Conservation (phyloP, 805 yeast species). For the Hanseniaspora thailandica region DNA sequence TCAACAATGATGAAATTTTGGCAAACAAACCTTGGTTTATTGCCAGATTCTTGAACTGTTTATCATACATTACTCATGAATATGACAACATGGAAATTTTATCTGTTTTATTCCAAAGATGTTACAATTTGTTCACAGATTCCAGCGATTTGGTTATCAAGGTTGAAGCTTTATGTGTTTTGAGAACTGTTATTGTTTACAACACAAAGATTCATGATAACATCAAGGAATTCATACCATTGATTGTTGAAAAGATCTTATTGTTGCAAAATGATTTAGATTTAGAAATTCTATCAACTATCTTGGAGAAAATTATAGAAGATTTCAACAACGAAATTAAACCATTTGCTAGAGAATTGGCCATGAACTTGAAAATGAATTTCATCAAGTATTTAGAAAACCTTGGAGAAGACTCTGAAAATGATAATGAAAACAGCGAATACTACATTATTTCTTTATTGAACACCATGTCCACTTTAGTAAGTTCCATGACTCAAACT, state of each 20-base stretch:
- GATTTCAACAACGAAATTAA: constrained; percentile 74
- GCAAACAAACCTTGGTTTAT: constrained; percentile 42
- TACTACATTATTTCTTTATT: constrained; percentile 56
- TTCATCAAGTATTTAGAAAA: constrained; percentile 35
- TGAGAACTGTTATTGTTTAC: constrained; percentile 65
- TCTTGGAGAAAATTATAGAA: constrained; percentile 94
- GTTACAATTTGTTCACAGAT: constrained; percentile 30
- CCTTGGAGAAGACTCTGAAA: constrained; percentile 24
- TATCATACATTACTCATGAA: constrained; percentile 31
- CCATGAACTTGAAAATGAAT: constrained; percentile 48
- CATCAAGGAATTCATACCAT: constrained; percentile 59
- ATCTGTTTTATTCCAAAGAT: constrained; percentile 33
- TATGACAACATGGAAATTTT: constrained; percentile 31
- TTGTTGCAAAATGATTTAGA: constrained; percentile 70
- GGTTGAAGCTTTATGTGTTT: constrained; percentile 77
- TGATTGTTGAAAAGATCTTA: constrained; percentile 68
- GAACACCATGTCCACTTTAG: constrained; percentile 63
- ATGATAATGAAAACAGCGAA: constrained; percentile 48
- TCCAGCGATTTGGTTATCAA: constrained; percentile 51
- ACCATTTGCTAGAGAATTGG: constrained; percentile 69
- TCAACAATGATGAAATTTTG: constrained; percentile 6
- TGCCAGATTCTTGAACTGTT: constrained; percentile 57
- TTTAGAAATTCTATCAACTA: constrained; percentile 70
- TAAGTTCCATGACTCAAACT: constrained; percentile 51
- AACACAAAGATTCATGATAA: constrained; percentile 54